Percentiles rank a stretch among this genome's conserved stretches.
These are phyloP conservation scores for Neonectria punicea DNA, from an alignment of 2,329 filamentous ascomycete genomes.

Conservation along the genomic window DNA sequence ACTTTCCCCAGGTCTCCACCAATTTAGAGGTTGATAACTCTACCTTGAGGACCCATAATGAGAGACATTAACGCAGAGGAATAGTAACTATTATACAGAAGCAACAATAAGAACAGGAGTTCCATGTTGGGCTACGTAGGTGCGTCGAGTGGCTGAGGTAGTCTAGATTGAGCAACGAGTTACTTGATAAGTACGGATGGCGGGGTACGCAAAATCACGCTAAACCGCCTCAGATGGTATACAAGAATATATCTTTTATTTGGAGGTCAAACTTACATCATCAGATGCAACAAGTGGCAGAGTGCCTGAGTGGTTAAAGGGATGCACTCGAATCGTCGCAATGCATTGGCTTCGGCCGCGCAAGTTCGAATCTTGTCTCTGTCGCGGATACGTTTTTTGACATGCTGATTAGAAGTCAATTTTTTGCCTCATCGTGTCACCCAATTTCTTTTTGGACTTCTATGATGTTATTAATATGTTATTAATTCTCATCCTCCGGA, in stretches of 20 bases:
- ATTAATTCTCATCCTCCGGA: neutral
- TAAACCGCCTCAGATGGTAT: neutral
- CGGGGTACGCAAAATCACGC: too few species aligned
- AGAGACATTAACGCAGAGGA: too few species aligned
- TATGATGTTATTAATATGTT: neutral
- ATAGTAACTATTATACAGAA: too few species aligned
- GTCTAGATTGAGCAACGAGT: too few species aligned
- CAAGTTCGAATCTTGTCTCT: constrained; percentile 32
- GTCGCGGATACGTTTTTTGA: constrained; percentile 23
- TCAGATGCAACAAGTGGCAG: constrained; percentile 18
- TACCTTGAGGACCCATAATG: too few species aligned
- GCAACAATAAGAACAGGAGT: too few species aligned
- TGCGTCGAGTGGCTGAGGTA: too few species aligned
- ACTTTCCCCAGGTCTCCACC: too few species aligned
- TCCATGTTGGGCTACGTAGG: too few species aligned
- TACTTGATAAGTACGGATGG: too few species aligned
- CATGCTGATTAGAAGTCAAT: neutral
- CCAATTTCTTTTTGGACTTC: neutral
- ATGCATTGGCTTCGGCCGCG: constrained; percentile 31
- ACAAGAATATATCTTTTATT: neutral
- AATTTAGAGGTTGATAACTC: too few species aligned
- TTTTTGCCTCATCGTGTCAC: neutral
- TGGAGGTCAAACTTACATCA: neutral
- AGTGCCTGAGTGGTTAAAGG: constrained; percentile 32
- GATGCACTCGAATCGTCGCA: constrained; percentile 30